Evolutionary conservation across 2,329 filamentous ascomycete genomes (phyloP).

Genomic region (Aureobasidium sp.): DNA sequence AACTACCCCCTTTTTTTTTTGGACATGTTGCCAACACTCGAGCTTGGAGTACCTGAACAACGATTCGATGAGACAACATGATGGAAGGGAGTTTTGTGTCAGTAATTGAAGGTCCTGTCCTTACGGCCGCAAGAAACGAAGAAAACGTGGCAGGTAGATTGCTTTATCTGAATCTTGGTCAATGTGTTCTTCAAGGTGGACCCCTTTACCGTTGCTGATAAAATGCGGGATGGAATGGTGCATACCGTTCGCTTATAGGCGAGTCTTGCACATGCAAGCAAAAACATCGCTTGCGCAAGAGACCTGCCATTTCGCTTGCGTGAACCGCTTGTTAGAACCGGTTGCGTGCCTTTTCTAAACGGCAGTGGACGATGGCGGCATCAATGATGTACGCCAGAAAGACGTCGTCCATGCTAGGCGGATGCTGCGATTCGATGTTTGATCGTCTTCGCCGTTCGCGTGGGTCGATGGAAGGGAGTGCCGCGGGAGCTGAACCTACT

Average conservation of each 20-base stretch:
- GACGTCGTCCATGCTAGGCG: background rate
- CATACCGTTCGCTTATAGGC: constrained; percentile 8
- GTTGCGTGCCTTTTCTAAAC: background rate
- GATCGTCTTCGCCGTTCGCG: background rate
- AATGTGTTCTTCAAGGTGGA: background rate
- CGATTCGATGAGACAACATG: background rate
- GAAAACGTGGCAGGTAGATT: background rate
- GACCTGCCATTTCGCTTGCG: constrained; percentile 3
- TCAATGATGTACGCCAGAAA: background rate
- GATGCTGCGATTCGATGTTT: background rate
- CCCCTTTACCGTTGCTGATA: background rate
- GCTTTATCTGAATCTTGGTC: background rate
- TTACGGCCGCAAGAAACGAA: background rate
- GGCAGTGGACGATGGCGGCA: background rate
- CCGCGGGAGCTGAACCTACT: background rate
- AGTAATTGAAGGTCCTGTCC: background rate
- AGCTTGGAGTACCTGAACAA: background rate
- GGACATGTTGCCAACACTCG: background rate
- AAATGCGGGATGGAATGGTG: background rate
- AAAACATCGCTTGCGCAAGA: background rate
- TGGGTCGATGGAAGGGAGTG: background rate
- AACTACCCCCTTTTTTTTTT: background rate
- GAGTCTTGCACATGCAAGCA: background rate
- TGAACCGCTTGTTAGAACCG: background rate
- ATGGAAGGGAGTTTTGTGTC: background rate